Percentiles rank a stretch among this genome's conserved stretches.
These are phyloP conservation scores for Diplodia scrobiculata DNA, from an alignment of 2,329 filamentous ascomycete genomes.

Conservation along the genomic window DNA sequence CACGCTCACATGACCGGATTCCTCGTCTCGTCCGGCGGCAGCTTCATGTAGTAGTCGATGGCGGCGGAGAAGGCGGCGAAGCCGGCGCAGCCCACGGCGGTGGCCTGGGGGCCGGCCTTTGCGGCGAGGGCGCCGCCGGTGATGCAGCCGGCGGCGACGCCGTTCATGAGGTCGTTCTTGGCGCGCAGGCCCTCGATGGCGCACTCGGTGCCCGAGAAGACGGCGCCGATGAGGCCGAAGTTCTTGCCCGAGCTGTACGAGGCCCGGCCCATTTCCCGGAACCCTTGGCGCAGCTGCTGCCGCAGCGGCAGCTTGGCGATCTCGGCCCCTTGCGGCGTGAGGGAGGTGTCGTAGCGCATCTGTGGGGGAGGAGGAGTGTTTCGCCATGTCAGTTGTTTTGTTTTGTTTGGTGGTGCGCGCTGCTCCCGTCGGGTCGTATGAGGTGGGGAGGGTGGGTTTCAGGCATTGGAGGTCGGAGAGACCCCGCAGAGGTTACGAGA, in stretches of 20 bases:
- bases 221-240: slow-evolving; percentile 88
- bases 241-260: slow-evolving; percentile 84
- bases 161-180: slow-evolving; percentile 91
- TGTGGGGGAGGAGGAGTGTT: slow-evolving; percentile 42
- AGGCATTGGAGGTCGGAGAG: not conserved
- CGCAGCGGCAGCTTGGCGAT: slow-evolving; percentile 71
- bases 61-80: slow-evolving; percentile 92
- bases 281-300: slow-evolving; percentile 80
- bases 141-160: slow-evolving; percentile 81
- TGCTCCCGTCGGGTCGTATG: not conserved
- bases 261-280: slow-evolving; percentile 90
- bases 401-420: not conserved
- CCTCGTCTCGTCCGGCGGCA: slow-evolving; percentile 47
- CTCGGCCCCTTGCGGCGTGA: slow-evolving; percentile 58
- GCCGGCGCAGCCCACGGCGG: slow-evolving; percentile 81
- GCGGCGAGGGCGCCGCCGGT: slow-evolving; percentile 87
- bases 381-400: not conserved
- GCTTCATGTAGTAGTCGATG: slow-evolving; percentile 83
- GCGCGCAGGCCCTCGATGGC: slow-evolving; percentile 89
- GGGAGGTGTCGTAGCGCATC: slow-evolving; percentile 98
- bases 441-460: not conserved
- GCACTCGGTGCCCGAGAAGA: slow-evolving; percentile 93
- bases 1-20: slow-evolving; percentile 42
- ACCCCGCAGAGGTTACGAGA: not conserved
- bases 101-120: slow-evolving; percentile 85